Evolutionary conservation across 345 rosid genomes (phyloP).

Genomic region (Moringa oleifera): DNA sequence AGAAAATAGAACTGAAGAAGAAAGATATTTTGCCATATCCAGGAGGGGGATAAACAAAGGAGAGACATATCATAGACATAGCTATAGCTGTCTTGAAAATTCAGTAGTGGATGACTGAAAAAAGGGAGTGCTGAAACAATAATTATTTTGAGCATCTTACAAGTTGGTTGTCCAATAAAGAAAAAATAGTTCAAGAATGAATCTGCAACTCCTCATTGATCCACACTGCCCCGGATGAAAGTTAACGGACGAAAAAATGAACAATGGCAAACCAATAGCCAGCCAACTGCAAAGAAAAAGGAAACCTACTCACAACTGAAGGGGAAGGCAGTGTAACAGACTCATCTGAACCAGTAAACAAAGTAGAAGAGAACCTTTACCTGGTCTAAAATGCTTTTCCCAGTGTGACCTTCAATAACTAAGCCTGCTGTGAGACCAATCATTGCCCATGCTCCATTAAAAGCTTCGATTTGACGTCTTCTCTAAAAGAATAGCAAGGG

Average conservation of each 20-base stretch:
- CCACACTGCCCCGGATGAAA: background rate
- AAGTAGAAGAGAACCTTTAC: conserved; percentile 22
- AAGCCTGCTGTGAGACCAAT: conserved; percentile 75
- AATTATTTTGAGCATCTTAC: background rate
- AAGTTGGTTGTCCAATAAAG: conserved; percentile 1
- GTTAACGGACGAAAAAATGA: conserved; percentile 32
- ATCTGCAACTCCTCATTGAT: background rate
- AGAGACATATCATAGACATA: too few species aligned
- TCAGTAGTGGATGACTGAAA: too few species aligned
- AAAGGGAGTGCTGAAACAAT: background rate
- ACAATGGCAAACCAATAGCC: conserved; percentile 57
- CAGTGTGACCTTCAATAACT: conserved; percentile 82
- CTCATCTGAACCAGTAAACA: background rate
- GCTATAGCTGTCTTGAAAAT: too few species aligned
- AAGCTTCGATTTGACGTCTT: conserved; percentile 77
- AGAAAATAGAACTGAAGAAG: too few species aligned
- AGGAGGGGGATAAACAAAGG: too few species aligned
- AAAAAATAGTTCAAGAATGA: conserved; percentile 11
- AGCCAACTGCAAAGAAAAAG: conserved; percentile 47
- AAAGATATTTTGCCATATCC: too few species aligned
- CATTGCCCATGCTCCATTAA: conserved; percentile 93
- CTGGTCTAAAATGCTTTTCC: conserved; percentile 64
- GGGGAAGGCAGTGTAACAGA: background rate
- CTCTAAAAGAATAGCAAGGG: conserved; percentile 33
- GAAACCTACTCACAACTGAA: background rate